Base-by-base conservation (phyloP, 192 early-diverging fungal genomes). In the Entomortierella parvispora region DNA sequence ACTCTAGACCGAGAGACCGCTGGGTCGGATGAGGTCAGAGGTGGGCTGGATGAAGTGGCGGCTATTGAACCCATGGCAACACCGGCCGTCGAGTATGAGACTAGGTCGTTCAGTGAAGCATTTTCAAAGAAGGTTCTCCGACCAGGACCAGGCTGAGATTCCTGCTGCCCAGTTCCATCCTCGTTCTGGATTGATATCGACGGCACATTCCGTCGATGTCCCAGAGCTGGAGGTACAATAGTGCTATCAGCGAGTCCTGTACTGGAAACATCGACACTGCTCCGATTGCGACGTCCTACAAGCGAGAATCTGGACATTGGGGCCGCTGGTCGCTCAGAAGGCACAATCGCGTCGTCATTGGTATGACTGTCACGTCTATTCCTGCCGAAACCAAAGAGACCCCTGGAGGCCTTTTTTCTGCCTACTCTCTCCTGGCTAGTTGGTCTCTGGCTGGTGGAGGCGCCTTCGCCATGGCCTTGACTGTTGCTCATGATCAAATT, bases 141-240 rank as follows among this genome's bases (percentile, higher is more conserved):
- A 40, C 37, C 37, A 40, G 32, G 28, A 62, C 45, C 17, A 50
- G 50, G 11, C 37, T 40, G 37, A 40, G 12, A 12, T 40, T 65
- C n/a, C n/a, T n/a, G 63, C 23, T 44, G 64, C 2, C 7, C 2
- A 4, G 37, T 11, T 8, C 43, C 44, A 8, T 15, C 44, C 5
- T 58, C 51, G 14, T 68, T 58, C 46, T 67, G 45, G 52, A 76
- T 60, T 0, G 72, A 76, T 11, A 76, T 76, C 6, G 65, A 76
- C 0, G 72, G 72, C 17, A 76, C 52, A 42, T 76, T 62, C 1
- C 71, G 57, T 3, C 58, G 57, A 50, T 76, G 72, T 11, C 71
- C 62, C 2, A 10, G 25, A n/a, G 37, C 32, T 40, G 17, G 20
- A 25, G 26, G 23, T 44, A 1, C 2, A 26, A 17, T 28, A n/a